Conservation (phyloP, 2,329 filamentous ascomycete species). For the Hypoxylon sp. region DNA sequence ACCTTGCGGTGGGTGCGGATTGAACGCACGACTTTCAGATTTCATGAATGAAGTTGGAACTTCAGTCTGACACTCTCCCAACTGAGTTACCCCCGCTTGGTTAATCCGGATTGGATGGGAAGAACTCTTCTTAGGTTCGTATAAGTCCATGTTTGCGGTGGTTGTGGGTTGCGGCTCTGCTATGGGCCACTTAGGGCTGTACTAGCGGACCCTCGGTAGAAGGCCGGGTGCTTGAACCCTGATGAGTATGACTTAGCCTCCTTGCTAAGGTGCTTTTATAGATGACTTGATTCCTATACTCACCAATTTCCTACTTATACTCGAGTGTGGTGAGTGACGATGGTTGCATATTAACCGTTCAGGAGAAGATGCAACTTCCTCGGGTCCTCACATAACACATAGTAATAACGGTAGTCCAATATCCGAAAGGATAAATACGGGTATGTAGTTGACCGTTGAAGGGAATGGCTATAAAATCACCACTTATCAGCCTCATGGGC, state of each 20-base stretch:
- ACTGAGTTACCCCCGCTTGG: conserved; percentile 33
- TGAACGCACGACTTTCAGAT: conserved; percentile 39
- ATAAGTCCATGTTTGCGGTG: background rate
- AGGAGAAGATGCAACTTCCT: too few species aligned
- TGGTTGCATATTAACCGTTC: too few species aligned
- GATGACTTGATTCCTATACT: too few species aligned
- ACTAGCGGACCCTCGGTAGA: background rate
- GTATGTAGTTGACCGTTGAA: background rate
- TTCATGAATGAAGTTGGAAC: conserved; percentile 32
- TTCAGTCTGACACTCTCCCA: conserved; percentile 42
- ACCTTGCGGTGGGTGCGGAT: conserved; percentile 36
- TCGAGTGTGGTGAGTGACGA: too few species aligned
- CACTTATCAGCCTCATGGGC: background rate
- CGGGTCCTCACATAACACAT: too few species aligned
- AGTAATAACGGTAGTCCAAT: too few species aligned
- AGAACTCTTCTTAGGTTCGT: background rate
- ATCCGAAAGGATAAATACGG: too few species aligned
- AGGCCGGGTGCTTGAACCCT: background rate
- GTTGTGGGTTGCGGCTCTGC: background rate
- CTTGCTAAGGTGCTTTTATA: too few species aligned
- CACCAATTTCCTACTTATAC: too few species aligned
- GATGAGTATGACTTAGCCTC: background rate
- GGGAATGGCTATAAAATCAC: background rate
- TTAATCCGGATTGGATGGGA: conserved; percentile 4
- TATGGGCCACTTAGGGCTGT: background rate